Percentiles rank a stretch among this genome's conserved stretches.
Conservation (phyloP, 139 green algal species). For the Tetradesmus obliquus region DNA sequence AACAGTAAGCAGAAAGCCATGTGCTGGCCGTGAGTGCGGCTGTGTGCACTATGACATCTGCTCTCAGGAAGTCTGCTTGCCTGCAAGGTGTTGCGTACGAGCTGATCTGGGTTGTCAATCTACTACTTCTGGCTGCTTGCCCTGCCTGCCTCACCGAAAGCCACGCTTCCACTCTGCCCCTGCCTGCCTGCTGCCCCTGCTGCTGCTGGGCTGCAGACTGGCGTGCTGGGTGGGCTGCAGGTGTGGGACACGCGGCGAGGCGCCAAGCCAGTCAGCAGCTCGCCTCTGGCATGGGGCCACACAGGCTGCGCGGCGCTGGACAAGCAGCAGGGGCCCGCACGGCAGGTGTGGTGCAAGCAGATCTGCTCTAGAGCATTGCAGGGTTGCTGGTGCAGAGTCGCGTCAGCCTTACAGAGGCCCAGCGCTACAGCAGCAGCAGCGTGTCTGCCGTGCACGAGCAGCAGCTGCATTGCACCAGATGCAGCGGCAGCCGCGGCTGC, state of each 20-base stretch:
- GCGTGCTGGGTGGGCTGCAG: slow-evolving; percentile 54
- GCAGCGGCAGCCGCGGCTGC: neutral
- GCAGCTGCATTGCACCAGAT: neutral
- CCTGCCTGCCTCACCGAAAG: neutral
- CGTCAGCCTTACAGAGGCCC: too few species aligned
- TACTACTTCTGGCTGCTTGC: neutral
- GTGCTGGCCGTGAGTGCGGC: neutral
- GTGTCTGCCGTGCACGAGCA: too few species aligned
- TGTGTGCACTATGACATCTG: neutral
- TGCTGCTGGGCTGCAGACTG: slow-evolving; percentile 40
- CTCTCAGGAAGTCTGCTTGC: neutral
- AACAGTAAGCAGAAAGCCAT: slow-evolving; percentile 47
- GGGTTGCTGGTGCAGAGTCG: too few species aligned
- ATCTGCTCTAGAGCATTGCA: too few species aligned
- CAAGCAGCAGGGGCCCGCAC: slow-evolving; percentile 6
- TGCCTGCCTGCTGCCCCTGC: neutral
- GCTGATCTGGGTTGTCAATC: neutral
- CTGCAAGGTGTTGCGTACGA: neutral
- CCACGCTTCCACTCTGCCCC: neutral
- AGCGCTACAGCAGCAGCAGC: too few species aligned
- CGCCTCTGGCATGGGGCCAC: slow-evolving; percentile 53
- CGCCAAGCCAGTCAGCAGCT: slow-evolving; percentile 40
- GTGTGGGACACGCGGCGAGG: slow-evolving; percentile 63
- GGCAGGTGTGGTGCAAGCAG: neutral
- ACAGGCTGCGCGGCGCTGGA: slow-evolving; percentile 44